phyloP scores from a whole-genome alignment of 345 rosid genomes.

The Gynandropsis gynandra region DNA sequence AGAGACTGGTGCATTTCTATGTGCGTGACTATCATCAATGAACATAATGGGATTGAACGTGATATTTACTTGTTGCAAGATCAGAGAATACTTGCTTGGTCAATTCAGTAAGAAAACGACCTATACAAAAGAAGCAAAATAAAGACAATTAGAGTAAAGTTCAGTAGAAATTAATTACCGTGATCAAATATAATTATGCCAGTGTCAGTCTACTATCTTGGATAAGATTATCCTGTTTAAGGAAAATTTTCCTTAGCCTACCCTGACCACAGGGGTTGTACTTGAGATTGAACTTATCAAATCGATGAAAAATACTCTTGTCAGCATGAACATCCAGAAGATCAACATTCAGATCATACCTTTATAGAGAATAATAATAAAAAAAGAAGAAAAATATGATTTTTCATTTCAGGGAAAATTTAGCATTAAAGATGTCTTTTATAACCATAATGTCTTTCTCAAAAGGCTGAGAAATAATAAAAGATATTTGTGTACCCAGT shows the following conservation, averaged over 20 bases:
- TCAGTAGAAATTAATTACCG: too few species aligned
- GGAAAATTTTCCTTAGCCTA: too few species aligned
- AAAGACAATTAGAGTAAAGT: too few species aligned
- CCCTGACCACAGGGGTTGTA: conserved; percentile 99
- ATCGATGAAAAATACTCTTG: too few species aligned
- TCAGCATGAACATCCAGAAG: conserved; percentile 99
- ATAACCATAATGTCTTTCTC: neutral
- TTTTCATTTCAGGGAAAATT: conserved; percentile 8
- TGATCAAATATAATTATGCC: too few species aligned
- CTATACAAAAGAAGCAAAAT: conserved; percentile 32
- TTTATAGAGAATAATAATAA: conserved; percentile 31
- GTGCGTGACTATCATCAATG: conserved; percentile 1
- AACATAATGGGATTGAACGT: conserved; percentile 45
- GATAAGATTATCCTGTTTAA: too few species aligned
- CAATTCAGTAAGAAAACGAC: conserved; percentile 93
- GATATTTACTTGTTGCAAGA: conserved; percentile 94
- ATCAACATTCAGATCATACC: conserved; percentile 94
- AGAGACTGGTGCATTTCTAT: neutral
- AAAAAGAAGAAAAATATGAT: conserved; percentile 7
- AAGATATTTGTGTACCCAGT: conserved; percentile 50
- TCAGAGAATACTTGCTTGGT: conserved; percentile 90
- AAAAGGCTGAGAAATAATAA: too few species aligned
- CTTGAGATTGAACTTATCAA: too few species aligned
- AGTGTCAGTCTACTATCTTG: too few species aligned
- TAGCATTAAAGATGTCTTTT: neutral